A percentile compares a stretch with the other conserved stretches of the same genome.
Conservation (phyloP, 768 basidiomycete genomes). For the Mycena pura region DNA sequence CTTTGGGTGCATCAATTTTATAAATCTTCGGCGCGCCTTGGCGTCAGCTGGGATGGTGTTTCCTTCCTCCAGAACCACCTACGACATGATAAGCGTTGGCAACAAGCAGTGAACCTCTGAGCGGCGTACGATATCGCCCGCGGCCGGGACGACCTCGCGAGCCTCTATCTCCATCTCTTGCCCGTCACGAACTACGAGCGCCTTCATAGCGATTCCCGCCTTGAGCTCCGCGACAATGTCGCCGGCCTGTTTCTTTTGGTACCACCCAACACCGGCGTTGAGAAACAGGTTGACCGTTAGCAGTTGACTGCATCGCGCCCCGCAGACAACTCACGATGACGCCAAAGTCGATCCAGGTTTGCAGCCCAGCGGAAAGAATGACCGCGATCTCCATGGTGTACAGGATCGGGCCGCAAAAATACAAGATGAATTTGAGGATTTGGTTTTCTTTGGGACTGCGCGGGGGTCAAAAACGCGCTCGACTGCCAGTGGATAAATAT, state of each 20-base stretch:
- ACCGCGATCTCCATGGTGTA: slow-evolving; percentile 56
- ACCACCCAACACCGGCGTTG: slow-evolving; percentile 48
- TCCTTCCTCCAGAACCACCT: slow-evolving; percentile 48
- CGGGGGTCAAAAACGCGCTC: too few species aligned
- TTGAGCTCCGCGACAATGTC: slow-evolving; percentile 56
- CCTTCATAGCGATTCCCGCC: slow-evolving; percentile 51
- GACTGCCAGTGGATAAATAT: too few species aligned
- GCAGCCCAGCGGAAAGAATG: slow-evolving; percentile 49
- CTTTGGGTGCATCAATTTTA: slow-evolving; percentile 30
- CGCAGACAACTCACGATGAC: slow-evolving; percentile 44
- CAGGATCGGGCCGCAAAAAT: slow-evolving; percentile 51
- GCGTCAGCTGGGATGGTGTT: slow-evolving; percentile 52
- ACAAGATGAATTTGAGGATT: slow-evolving; percentile 48
- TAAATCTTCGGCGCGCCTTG: slow-evolving; percentile 29
- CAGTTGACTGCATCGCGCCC: neutral
- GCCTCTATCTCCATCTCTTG: slow-evolving; percentile 49
- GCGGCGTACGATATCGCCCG: slow-evolving; percentile 46
- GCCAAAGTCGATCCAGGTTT: slow-evolving; percentile 56
- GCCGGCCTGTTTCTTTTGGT: slow-evolving; percentile 45
- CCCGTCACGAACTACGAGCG: slow-evolving; percentile 47
- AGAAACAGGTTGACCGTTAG: slow-evolving; percentile 26
- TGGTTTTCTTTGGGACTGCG: slow-evolving; percentile 45
- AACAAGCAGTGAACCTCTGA: neutral
- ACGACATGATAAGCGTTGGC: neutral
- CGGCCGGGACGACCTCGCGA: slow-evolving; percentile 50